Conservation (phyloP, 345 rosid genomes). For the Tarenaya hassleriana region DNA sequence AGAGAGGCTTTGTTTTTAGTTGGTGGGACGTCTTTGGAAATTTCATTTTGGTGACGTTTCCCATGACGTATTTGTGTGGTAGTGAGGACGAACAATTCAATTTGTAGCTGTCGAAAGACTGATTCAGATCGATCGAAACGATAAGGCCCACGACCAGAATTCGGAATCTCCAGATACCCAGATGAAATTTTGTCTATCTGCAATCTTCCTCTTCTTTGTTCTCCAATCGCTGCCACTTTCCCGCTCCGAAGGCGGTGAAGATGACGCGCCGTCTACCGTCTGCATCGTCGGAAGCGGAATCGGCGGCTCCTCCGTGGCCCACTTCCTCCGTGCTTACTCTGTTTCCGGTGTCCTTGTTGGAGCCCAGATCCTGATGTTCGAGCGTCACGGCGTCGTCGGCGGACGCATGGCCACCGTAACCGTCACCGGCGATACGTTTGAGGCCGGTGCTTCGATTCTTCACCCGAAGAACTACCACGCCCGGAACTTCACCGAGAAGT, state of each 20-base stretch:
- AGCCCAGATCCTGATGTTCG: conserved; percentile 47
- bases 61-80: no score
- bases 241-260: conserved; percentile 16
- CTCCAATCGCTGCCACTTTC: conserved; percentile 20
- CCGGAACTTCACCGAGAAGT: conserved; percentile 44
- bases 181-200: conserved; percentile 12
- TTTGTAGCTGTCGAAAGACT: no score
- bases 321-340: conserved; percentile 69
- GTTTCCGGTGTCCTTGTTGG: conserved; percentile 9
- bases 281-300: conserved; percentile 88
- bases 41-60: no score
- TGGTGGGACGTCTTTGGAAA: no score
- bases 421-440: conserved; percentile 55
- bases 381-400: conserved; percentile 63
- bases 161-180: conserved; percentile 1
- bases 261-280: conserved; percentile 29
- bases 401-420: conserved; percentile 82
- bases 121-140: no score
- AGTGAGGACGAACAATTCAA: no score
- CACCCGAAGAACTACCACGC: conserved; percentile 86
- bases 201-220: conserved; percentile 23
- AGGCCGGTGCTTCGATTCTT: conserved; percentile 86
- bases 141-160: no score
- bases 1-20: no score
- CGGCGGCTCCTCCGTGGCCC: conserved; percentile 82